phyloP scores from a whole-genome alignment of 116 monocot genomes.

The Cymodocea nodosa region DNA sequence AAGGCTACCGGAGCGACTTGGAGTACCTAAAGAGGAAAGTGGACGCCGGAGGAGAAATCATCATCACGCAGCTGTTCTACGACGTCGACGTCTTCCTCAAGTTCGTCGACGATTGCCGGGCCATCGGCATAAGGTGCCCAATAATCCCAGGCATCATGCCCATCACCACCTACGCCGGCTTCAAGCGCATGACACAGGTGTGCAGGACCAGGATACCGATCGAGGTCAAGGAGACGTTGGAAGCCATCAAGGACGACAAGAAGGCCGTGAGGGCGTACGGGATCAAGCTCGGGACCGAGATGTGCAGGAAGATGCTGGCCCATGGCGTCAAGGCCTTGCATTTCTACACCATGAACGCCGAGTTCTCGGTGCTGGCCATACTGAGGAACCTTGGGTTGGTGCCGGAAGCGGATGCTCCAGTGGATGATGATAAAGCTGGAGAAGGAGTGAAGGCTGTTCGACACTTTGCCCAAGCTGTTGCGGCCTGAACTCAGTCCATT shows the following conservation, averaged over 20 bases:
- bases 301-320: slow-evolving; percentile 31
- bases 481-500: too few species aligned
- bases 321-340: slow-evolving; percentile 27
- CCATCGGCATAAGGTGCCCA: slow-evolving; percentile 45
- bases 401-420: too few species aligned
- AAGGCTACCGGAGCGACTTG: slow-evolving; percentile 35
- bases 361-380: slow-evolving; percentile 27
- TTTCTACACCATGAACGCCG: slow-evolving; percentile 32
- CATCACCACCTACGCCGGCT: slow-evolving; percentile 35
- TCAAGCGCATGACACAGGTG: slow-evolving; percentile 20
- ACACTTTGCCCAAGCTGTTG: too few species aligned
- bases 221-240: slow-evolving; percentile 20
- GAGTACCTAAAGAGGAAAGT: slow-evolving; percentile 58
- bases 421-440: too few species aligned
- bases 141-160: slow-evolving; percentile 57
- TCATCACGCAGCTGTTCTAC: slow-evolving; percentile 63
- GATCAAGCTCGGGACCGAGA: slow-evolving; percentile 23
- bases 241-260: slow-evolving; percentile 30
- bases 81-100: slow-evolving; percentile 47
- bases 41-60: slow-evolving; percentile 56
- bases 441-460: too few species aligned
- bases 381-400: slow-evolving; percentile 7
- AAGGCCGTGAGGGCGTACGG: slow-evolving; percentile 28
- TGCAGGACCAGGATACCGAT: slow-evolving; percentile 24
- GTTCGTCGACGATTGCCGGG: slow-evolving; percentile 59